These are phyloP conservation scores for Aspergillus coremiiformis DNA, from an alignment of 495 filamentous ascomycete genomes.

Conservation along the genomic window DNA sequence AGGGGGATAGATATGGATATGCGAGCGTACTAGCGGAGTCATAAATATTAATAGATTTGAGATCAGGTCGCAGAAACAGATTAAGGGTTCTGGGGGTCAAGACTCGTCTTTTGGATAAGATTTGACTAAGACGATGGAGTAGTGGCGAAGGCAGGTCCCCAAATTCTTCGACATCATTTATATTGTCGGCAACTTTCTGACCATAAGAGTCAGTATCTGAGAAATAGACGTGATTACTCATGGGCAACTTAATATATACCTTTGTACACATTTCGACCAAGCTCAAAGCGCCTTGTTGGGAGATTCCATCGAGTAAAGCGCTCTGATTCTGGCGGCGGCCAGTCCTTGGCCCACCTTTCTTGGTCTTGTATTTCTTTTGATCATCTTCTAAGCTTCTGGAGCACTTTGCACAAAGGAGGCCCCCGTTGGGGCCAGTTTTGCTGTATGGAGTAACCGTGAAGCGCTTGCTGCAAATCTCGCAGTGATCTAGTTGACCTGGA, in stretches of 20 bases:
- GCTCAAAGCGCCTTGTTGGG: conserved; percentile 59
- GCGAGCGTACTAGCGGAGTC: conserved; percentile 59
- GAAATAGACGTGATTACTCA: background rate
- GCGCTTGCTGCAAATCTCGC: conserved; percentile 74
- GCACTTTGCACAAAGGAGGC: conserved; percentile 76
- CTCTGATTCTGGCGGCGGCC: conserved; percentile 68
- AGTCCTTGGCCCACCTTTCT: conserved; percentile 46
- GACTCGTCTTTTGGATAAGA: conserved; percentile 71
- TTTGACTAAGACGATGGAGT: conserved; percentile 68
- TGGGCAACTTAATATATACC: conserved; percentile 19
- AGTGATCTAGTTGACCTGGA: conserved; percentile 85
- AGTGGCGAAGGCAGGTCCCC: conserved; percentile 64
- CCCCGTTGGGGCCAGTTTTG: conserved; percentile 71
- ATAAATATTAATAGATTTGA: conserved; percentile 63
- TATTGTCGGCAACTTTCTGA: conserved; percentile 70
- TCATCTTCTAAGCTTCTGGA: conserved; percentile 66
- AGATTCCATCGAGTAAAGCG: conserved; percentile 68
- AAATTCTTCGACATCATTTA: conserved; percentile 73
- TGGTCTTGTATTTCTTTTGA: conserved; percentile 52
- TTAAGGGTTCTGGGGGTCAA: conserved; percentile 62
- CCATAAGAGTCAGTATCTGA: background rate
- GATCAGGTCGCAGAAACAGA: conserved; percentile 66
- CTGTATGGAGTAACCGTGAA: conserved; percentile 93
- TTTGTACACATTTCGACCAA: conserved; percentile 75
- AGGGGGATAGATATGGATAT: background rate